Conservation (phyloP, 352 stramenopile genomes). For the Phytophthora nicotianae region DNA sequence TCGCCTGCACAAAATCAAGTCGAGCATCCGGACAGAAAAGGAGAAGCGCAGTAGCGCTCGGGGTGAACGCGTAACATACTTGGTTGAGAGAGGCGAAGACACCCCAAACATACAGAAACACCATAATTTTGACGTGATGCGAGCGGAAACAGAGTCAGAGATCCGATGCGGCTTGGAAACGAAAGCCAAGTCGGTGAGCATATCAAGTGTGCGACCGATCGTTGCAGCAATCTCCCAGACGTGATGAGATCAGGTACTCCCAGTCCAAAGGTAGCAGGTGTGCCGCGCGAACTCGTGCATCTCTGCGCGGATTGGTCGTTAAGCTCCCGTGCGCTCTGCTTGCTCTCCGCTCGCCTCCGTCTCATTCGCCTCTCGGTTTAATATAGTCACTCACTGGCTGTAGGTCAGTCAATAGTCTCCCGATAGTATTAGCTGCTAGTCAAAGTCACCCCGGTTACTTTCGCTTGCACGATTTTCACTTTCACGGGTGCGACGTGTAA, state of each 20-base stretch:
- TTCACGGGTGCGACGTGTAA: conserved; percentile 11
- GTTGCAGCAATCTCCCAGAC: conserved; percentile 24
- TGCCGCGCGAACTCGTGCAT: conserved; percentile 13
- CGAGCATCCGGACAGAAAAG: conserved; percentile 79
- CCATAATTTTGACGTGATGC: conserved; percentile 32
- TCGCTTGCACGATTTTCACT: conserved; percentile 21
- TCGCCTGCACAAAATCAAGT: conserved; percentile 56
- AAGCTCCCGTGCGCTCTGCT: conserved; percentile 12
- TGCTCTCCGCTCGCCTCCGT: conserved; percentile 27
- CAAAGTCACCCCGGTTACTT: conserved; percentile 30
- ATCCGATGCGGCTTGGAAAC: conserved; percentile 17
- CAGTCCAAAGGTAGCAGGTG: conserved; percentile 43
- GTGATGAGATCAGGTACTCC: conserved; percentile 23
- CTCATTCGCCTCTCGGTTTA: conserved; percentile 38
- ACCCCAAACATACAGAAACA: conserved; percentile 32
- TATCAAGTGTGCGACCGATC: conserved; percentile 24
- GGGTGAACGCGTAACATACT: conserved; percentile 76
- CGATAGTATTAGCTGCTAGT: conserved; percentile 43
- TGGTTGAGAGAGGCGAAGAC: conserved; percentile 27
- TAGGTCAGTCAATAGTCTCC: conserved; percentile 40
- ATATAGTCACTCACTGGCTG: conserved; percentile 42
- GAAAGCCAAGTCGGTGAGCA: conserved; percentile 12
- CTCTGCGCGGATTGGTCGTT: conserved; percentile 30
- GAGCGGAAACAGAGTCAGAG: conserved; percentile 18
- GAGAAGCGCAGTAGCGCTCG: conserved; percentile 76